A percentile compares a stretch with the other conserved stretches of the same genome.
Conservation (phyloP, 306 rosid genomes). For the Fragaria ananassa region DNA sequence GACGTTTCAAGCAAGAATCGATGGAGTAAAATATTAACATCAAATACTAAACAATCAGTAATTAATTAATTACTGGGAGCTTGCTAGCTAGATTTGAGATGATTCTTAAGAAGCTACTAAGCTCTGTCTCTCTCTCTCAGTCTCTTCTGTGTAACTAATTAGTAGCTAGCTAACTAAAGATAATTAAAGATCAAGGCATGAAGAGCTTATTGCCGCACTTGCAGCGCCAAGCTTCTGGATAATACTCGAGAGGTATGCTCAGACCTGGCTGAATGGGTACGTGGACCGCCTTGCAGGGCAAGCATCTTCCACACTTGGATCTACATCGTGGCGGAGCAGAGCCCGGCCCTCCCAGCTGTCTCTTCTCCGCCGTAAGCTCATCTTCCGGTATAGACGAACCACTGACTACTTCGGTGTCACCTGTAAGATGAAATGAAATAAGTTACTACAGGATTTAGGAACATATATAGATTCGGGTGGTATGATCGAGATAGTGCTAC, state of each 20-base stretch:
- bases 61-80: not conserved
- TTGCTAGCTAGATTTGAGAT: conserved; percentile 2
- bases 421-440: not conserved
- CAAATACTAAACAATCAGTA: conserved; percentile 12
- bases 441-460: not conserved
- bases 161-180: not conserved
- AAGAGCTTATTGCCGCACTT: conserved; percentile 78
- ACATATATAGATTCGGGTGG: not conserved
- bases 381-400: conserved; percentile 10
- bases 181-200: conserved; percentile 47
- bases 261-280: conserved; percentile 82
- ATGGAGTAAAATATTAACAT: conserved; percentile 15
- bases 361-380: conserved; percentile 27
- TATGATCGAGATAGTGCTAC: not conserved
- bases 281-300: conserved; percentile 76
- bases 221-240: conserved; percentile 99
- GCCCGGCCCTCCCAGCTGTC: conserved; percentile 48
- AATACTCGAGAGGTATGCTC: conserved; percentile 71
- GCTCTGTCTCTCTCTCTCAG: not conserved
- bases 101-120: not conserved
- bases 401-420: not conserved
- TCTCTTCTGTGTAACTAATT: not conserved
- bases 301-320: conserved; percentile 80
- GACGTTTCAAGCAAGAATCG: conserved; percentile 18
- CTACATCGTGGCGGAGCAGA: conserved; percentile 82